Conservation (phyloP, 345 rosid genomes). For the Xanthoceras sorbifolium region DNA sequence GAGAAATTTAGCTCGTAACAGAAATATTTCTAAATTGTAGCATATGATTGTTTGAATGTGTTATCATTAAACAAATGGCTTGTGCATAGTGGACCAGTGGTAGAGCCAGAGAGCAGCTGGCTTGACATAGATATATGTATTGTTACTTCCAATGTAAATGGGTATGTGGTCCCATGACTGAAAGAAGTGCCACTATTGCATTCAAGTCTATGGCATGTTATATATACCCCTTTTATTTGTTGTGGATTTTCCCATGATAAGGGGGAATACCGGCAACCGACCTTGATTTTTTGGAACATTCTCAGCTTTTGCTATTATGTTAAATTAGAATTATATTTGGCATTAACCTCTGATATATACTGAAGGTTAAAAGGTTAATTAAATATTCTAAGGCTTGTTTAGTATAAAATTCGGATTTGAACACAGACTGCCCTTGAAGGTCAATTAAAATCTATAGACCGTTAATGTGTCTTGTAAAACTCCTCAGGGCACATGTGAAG, state of each 20-base stretch:
- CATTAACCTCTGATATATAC: neutral
- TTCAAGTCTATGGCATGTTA: slow-evolving; percentile 9
- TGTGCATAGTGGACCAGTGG: neutral
- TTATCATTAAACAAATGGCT: slow-evolving; percentile 4
- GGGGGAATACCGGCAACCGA: neutral
- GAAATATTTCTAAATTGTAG: neutral
- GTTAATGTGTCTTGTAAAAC: neutral
- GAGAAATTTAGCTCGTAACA: neutral
- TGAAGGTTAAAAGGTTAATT: neutral
- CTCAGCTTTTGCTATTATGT: neutral
- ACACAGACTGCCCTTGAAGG: neutral
- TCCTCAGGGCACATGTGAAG: neutral
- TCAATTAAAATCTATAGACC: neutral
- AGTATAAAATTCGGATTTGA: neutral
- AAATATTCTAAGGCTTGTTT: neutral
- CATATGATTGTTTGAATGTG: neutral
- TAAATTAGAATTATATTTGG: neutral
- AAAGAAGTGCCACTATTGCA: slow-evolving; percentile 6
- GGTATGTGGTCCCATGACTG: slow-evolving; percentile 31
- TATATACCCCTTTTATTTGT: neutral
- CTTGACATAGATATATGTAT: slow-evolving; percentile 12
- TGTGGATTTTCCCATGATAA: neutral
- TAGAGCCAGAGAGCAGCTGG: neutral
- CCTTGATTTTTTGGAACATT: neutral
- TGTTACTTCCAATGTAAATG: slow-evolving; percentile 27